Base-by-base conservation (phyloP, 371 early-diverging fungal species). In the Mucor plumbeus region DNA sequence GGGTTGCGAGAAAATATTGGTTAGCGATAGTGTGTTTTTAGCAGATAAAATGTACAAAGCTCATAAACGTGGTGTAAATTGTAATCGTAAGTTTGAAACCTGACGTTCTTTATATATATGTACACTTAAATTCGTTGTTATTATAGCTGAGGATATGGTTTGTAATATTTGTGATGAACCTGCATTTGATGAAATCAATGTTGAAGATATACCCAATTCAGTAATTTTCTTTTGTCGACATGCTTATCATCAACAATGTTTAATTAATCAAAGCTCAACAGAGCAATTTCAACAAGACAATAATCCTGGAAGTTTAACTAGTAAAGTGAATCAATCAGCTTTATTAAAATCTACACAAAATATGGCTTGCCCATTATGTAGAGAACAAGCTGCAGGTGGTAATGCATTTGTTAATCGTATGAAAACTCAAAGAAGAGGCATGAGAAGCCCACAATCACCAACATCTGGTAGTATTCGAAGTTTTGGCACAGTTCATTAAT, bases 1-100 rank as follows among this genome's bases (percentile, higher is more conserved):
- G 72, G 97, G 95, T 0, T 96, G 95, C 74, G 87, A 91, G 65
- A 91, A 91, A 61, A 94, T 97, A 53, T 73, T 96, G 40, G 87
- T 91, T 10, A 89, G 88, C 60, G 97, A 97, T 72, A 92, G 94
- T 56, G 88, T 91, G 31, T 87, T 88, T 41, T 80, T 95, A 58
- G 88, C 93, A 6, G 88, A 91, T 56, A 88, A 87, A 17, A 84
- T 95, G 73, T 88, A 90, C 43, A 77, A 80, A 31, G 80, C 87
- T 26, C 95, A 94, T 72, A 86, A 90, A 47, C 87, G 89, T 41
- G 93, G 89, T 31, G 83, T 91, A 39, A 76, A 84, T 14, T 85
- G 85, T 62, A 71, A 76, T 47, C 77, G 84, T 82, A 80, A 77
- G 70, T 71, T 50, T 50, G 19, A 21, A 50, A 50, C 10, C 26